Evolutionary conservation across 768 basidiomycete species (phyloP).

Genomic region (Gelatoporia subvermispora): DNA sequence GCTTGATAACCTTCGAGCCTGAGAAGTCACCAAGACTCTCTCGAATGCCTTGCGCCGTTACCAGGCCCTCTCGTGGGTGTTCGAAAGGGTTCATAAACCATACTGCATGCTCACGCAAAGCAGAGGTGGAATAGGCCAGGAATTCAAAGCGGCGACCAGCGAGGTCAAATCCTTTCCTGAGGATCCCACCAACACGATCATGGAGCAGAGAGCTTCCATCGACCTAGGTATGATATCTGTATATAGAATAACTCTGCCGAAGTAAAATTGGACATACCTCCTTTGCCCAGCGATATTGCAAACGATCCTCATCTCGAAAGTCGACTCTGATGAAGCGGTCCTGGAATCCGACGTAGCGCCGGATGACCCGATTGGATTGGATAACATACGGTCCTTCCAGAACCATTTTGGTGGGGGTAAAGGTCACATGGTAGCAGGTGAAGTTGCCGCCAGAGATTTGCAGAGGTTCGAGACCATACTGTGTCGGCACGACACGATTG

Average conservation of each 20-base stretch:
- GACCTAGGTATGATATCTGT: slow-evolving; percentile 10
- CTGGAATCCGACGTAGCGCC: slow-evolving; percentile 53
- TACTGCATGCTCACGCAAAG: slow-evolving; percentile 73
- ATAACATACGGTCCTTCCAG: slow-evolving; percentile 73
- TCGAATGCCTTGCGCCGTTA: slow-evolving; percentile 60
- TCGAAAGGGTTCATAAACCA: slow-evolving; percentile 75
- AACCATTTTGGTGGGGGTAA: slow-evolving; percentile 65
- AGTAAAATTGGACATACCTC: slow-evolving; percentile 32
- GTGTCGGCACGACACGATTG: slow-evolving; percentile 26
- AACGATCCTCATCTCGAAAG: slow-evolving; percentile 78
- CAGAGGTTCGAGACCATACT: slow-evolving; percentile 12
- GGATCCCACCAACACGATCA: slow-evolving; percentile 21
- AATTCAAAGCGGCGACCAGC: slow-evolving; percentile 75
- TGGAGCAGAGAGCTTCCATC: slow-evolving; percentile 22
- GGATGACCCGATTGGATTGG: slow-evolving; percentile 79
- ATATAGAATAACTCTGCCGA: no score
- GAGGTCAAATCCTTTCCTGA: slow-evolving; percentile 57
- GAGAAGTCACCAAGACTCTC: slow-evolving; percentile 64
- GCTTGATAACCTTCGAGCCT: slow-evolving; percentile 25
- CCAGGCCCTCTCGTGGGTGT: slow-evolving; percentile 34
- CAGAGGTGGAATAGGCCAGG: slow-evolving; percentile 76
- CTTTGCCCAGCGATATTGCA: slow-evolving; percentile 68
- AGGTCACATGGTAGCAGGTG: slow-evolving; percentile 66
- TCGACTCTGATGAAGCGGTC: slow-evolving; percentile 78
- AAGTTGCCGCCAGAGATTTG: slow-evolving; percentile 38